Percentiles rank a stretch among this genome's conserved stretches.
Conservation (phyloP, 257 asterid genomes). For the Ajuga chamaepitys region DNA sequence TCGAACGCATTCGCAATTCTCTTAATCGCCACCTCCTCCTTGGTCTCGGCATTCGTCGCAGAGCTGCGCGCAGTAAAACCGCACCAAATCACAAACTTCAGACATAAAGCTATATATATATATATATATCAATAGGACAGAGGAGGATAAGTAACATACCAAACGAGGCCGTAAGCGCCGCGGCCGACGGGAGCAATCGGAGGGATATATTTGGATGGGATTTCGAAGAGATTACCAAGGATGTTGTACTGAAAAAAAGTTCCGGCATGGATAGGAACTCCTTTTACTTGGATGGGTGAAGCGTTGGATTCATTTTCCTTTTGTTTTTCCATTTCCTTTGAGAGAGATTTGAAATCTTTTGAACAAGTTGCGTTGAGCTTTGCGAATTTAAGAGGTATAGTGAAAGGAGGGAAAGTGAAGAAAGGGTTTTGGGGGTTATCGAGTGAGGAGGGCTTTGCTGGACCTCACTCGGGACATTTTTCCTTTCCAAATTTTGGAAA, state of each 20-base stretch:
- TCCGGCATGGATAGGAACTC: constrained; percentile 57
- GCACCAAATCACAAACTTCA: constrained; percentile 13
- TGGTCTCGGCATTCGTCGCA: constrained; percentile 61
- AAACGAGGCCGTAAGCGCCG: constrained; percentile 89
- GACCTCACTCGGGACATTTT: not conserved
- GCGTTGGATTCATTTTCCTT: constrained; percentile 36
- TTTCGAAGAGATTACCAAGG: constrained; percentile 62
- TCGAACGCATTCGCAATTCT: constrained; percentile 84
- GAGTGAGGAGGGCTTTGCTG: constrained; percentile 7
- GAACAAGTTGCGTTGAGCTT: not conserved
- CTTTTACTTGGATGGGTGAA: constrained; percentile 29
- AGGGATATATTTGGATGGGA: constrained; percentile 63
- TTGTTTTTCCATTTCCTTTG: constrained; percentile 18
- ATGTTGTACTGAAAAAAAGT: constrained; percentile 61
- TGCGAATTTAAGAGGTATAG: constrained; percentile 12
- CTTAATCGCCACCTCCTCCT: constrained; percentile 82
- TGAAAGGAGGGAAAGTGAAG: constrained; percentile 20
- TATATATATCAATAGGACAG: not conserved
- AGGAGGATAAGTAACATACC: constrained; percentile 27
- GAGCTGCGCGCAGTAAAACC: constrained; percentile 33
- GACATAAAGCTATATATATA: not conserved
- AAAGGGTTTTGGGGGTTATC: constrained; percentile 13
- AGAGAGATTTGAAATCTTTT: not conserved
- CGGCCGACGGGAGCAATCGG: constrained; percentile 76
- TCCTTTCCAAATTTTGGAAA: constrained; percentile 6